Evolutionary conservation across 2,329 filamentous ascomycete genomes (phyloP), one percentile per base, ranked within the genome.

Genomic region (Intubia oerlemansii): DNA sequence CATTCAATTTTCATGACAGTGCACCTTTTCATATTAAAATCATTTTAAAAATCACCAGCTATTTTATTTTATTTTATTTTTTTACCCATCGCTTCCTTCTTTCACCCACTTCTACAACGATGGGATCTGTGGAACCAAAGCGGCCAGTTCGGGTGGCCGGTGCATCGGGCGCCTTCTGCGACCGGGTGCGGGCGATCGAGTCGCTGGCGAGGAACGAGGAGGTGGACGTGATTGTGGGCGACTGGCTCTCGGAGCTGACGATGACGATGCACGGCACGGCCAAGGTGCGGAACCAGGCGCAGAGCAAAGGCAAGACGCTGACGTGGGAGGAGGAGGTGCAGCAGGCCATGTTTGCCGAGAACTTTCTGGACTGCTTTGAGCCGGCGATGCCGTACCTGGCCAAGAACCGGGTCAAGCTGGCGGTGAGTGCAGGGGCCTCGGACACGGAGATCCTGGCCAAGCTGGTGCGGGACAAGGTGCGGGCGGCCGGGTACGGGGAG

Each of bases 181-280:
- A 54, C 38, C 45, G 52, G 20, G 48, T 53, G 33, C 45, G 50
- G 13, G 52, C 52, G 32, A 53, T 53, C 30, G 37, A 43, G 17
- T 47, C 48, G 18, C 43, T 56, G n/a, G 52, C 52, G 21, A 47
- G 47, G 34, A 40, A 50, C 42, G 37, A 44, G 36, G 44, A 46
- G 13, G 40, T 46, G 19, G 43, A 46, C 36, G 39, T 40, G 34
- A 45, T 50, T 36, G 9, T 46, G 38, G 23, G 41, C 37, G 22
- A 46, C 39, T 45, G 44, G 43, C 38, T 46, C 17, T 46, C 44
- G 17, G 45, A 47, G 27, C 39, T 41, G 33, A 48, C 42, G 24
- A 47, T 48, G 43, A 44, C 43, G 9, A 38, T 44, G n/a, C 42
- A 45, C 33, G 42, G 42, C 25, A 38, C 42, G 4, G 36, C 36